Evolutionary conservation across 192 early-diverging fungal species (phyloP).

Genomic region (Coemansia sp.): DNA sequence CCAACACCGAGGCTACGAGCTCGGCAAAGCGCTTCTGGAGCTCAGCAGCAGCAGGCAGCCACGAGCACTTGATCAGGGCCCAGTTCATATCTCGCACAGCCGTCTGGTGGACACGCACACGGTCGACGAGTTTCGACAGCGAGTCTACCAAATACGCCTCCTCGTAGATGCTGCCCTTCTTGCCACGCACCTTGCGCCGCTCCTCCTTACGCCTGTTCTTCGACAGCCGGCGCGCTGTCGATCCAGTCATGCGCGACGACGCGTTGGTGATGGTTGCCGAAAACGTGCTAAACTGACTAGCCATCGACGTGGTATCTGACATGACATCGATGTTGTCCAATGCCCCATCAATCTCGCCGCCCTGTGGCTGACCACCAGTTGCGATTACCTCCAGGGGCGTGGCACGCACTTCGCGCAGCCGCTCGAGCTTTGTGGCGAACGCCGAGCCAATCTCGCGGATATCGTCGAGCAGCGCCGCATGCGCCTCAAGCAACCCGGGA

Average conservation of each 20-base stretch:
- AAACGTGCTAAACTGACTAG: conserved; percentile 81
- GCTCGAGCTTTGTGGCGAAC: conserved; percentile 17
- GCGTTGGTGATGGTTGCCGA: conserved; percentile 67
- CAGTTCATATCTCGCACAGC: conserved; percentile 61
- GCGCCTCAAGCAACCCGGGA: conserved; percentile 64
- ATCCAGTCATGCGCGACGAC: conserved; percentile 68
- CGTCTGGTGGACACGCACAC: conserved; percentile 38
- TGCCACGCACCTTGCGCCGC: conserved; percentile 82
- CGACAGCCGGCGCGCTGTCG: conserved; percentile 40
- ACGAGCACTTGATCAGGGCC: conserved; percentile 57
- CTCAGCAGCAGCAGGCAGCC: conserved; percentile 48
- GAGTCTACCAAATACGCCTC: conserved; percentile 88
- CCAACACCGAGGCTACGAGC: conserved; percentile 53
- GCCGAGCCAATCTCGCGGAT: conserved; percentile 39
- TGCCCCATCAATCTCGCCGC: neutral
- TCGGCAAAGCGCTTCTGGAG: conserved; percentile 57
- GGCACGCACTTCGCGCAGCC: conserved; percentile 36
- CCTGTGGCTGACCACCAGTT: conserved; percentile 53
- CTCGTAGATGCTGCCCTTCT: conserved; percentile 87
- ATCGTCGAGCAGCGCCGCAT: conserved; percentile 33
- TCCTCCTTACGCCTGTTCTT: conserved; percentile 72
- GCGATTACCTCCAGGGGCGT: conserved; percentile 23
- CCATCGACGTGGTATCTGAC: conserved; percentile 95
- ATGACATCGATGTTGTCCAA: conserved; percentile 92
- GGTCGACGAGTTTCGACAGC: conserved; percentile 28